These are phyloP conservation scores for Aurinia saxatilis DNA, from an alignment of 345 rosid genomes.

Conservation along the genomic window DNA sequence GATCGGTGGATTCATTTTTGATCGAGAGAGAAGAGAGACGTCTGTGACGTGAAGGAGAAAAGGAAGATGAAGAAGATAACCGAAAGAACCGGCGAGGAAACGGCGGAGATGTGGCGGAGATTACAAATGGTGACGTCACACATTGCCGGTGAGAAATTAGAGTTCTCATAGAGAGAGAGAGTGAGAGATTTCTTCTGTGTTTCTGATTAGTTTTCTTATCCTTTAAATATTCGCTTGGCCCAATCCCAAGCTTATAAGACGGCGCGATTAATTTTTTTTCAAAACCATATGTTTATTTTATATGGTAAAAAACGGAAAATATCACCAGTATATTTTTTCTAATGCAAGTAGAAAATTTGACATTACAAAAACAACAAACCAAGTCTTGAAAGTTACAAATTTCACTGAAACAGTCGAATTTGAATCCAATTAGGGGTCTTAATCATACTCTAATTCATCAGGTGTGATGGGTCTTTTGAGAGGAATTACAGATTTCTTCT, in stretches of 20 bases:
- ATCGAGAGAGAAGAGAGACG: constrained; percentile 33
- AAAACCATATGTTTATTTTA: not conserved
- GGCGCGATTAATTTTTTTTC: constrained; percentile 10
- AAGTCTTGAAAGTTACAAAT: not conserved
- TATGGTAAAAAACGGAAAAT: not conserved
- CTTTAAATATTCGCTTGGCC: constrained; percentile 5
- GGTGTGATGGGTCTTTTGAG: constrained; percentile 85
- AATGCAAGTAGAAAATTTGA: not conserved
- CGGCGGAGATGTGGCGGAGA: constrained; percentile 13
- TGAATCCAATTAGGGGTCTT: not conserved
- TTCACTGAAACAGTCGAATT: too few species aligned
- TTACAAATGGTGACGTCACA: constrained; percentile 24
- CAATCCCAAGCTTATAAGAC: constrained; percentile 6
- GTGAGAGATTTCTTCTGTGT: constrained; percentile 10
- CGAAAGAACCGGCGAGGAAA: constrained; percentile 5
- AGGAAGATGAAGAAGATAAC: not conserved
- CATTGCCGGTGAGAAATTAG: constrained; percentile 24
- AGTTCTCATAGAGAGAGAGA: constrained; percentile 17
- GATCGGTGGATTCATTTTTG: constrained; percentile 28
- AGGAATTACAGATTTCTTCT: constrained; percentile 80
- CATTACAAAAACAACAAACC: not conserved
- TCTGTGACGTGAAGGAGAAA: constrained; percentile 9
- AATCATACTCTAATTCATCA: constrained; percentile 87
- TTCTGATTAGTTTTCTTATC: constrained; percentile 33
- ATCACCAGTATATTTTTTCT: too few species aligned